Base-by-base conservation (phyloP, 805 yeast genomes). In the Kazachstania psychrophila region DNA sequence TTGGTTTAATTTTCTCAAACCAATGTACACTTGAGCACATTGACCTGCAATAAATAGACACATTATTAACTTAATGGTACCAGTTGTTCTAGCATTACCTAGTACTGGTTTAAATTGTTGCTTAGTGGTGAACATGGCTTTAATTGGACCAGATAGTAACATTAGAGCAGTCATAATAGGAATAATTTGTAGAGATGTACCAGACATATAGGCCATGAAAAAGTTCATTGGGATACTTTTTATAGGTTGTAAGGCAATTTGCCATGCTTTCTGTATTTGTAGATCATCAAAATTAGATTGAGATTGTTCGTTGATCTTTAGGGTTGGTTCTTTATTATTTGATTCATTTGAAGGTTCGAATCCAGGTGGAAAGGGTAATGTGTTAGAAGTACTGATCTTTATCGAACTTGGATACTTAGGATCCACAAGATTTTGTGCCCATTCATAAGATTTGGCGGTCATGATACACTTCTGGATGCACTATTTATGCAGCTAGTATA, bases 171-270 rank as follows among this genome's bases (percentile, higher is more conserved):
- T 88, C 62, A 87, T 79, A 32, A 89, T 81, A 3, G 96, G 92
- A 44, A 89, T 86, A 46, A 89, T 70, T 51, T 92, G 97, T 19
- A 92, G 64, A 3, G 94, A 74, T 50, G 81, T 80, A 23, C 97
- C 97, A 0, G 95, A 77, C 85, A 89, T 84, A 58, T 85, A 92
- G 42, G 86, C 77, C 95, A 89, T 85, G 33, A 85, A 64, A 34
- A 83, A 58, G 52, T 85, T 92, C 94, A 86, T 82, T 6, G 96
- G 95, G n/a, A 92, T 70, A 20, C 72, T 61, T 54, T 87, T 89
- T 2, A 86, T 83, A 0, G 96, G 96, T 1, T 77, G 75, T 12
- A 73, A 60, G 2, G 96, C 94, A 26, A 83, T 54, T 40, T 83
- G 92, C 95, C 96, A 86, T 0, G 94, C 88, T 51, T 81, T 82